Conservation (phyloP, 306 rosid species). For the Lathyrus sativus region DNA sequence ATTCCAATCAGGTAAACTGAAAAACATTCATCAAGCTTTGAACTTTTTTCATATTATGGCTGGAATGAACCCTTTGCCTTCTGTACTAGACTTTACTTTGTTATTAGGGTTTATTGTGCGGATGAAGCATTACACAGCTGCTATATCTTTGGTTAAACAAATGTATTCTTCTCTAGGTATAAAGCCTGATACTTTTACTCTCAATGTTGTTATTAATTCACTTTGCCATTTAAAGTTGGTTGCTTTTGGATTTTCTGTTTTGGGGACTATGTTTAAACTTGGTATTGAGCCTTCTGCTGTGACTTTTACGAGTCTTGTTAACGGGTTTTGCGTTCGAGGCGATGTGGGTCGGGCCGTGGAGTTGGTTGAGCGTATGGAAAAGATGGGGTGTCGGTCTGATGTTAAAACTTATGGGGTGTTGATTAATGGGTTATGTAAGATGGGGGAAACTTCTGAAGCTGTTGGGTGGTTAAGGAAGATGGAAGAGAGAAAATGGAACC, state of each 20-base stretch:
- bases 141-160: slow-evolving; percentile 37
- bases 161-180: slow-evolving; percentile 36
- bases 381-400: slow-evolving; percentile 32
- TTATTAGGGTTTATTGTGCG: slow-evolving; percentile 37
- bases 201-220: slow-evolving; percentile 43
- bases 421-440: slow-evolving; percentile 50
- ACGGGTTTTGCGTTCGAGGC: slow-evolving; percentile 41
- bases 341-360: slow-evolving; percentile 33
- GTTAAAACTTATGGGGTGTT: slow-evolving; percentile 33
- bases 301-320: slow-evolving; percentile 43
- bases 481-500: slow-evolving; percentile 29
- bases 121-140: slow-evolving; percentile 39
- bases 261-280: slow-evolving; percentile 44
- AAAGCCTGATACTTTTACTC: slow-evolving; percentile 30
- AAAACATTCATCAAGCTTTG: slow-evolving; percentile 31
- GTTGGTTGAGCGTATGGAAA: slow-evolving; percentile 33
- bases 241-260: slow-evolving; percentile 41
- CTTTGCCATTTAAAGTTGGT: slow-evolving; percentile 35
- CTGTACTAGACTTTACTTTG: slow-evolving; percentile 40
- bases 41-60: slow-evolving; percentile 37
- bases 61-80: slow-evolving; percentile 43
- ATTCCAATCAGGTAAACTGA: slow-evolving; percentile 33
- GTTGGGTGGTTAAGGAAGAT: slow-evolving; percentile 36
- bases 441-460: slow-evolving; percentile 36
- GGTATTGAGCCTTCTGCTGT: slow-evolving; percentile 43